These are phyloP conservation scores for Phytophthora chlamydospora DNA, from an alignment of 352 stramenopile genomes.

Conservation along the genomic window DNA sequence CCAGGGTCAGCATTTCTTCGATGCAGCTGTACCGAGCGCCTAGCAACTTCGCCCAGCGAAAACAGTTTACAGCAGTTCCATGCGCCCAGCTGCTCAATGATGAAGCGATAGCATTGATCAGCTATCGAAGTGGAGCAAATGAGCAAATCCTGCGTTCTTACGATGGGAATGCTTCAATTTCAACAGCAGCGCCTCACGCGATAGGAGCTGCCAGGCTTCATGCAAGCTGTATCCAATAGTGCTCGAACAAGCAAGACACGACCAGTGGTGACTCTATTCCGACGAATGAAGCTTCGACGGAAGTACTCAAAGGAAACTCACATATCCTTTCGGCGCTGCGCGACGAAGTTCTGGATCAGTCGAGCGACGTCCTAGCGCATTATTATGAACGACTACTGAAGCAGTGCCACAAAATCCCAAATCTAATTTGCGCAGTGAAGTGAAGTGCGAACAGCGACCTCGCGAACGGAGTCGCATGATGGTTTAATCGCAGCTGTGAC, in stretches of 20 bases:
- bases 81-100: constrained; percentile 7
- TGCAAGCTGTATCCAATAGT: too few relatives aligned
- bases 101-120: not conserved
- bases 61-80: constrained; percentile 5
- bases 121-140: not conserved
- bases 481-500: constrained; percentile 4
- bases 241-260: too few relatives aligned
- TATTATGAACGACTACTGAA: constrained; percentile 16
- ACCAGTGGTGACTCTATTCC: too few relatives aligned
- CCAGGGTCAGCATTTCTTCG: not conserved
- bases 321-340: too few relatives aligned
- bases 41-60: too few relatives aligned
- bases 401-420: too few relatives aligned
- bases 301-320: too few relatives aligned
- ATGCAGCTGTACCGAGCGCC: not conserved
- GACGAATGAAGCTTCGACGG: too few relatives aligned
- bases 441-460: constrained; percentile 2
- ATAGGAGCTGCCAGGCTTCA: not conserved
- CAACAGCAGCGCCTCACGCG: not conserved
- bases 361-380: too few relatives aligned
- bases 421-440: too few relatives aligned
- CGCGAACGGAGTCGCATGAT: constrained; percentile 3
- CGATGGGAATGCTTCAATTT: constrained; percentile 3
- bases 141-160: too few relatives aligned
- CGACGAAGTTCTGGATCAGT: too few relatives aligned